Evolutionary conservation across 331 rosid genomes (phyloP), one percentile per base, ranked within the genome.

Genomic region (Pyrus hybrid): DNA sequence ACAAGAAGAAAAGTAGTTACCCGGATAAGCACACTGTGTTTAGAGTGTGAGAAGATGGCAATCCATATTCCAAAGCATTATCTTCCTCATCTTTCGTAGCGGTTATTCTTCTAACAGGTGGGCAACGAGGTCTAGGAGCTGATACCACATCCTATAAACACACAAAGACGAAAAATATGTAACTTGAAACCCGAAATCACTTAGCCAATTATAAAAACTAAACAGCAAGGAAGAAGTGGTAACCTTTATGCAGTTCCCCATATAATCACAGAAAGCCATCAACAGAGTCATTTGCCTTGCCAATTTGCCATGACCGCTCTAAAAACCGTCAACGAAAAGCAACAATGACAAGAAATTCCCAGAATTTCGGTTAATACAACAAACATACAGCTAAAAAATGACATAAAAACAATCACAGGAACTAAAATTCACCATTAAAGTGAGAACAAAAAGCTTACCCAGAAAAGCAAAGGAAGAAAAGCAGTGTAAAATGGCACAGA

Each of bases 401-500:
- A 66, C 22, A 72, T 61, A 49, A 63, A 60, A 29, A 9, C 62
- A 47, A 45, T 28, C 30, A 18, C 7, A 45, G 13, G 4, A 20
- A 61, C 3, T 3, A 49, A 21, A 51, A 37, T 30, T 29, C 47
- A 68, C 11, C 58, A 62, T 25, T 73, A 35, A 25, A 67, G 74
- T 26, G 71, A 72, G 61, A 69, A 51, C 8, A 51, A 14, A 41
- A 56, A 30, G 53, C 86, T 33, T 82, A 95, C 99, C 99, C 98
- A 95, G 83, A 92, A 95, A 22, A 95, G 82, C 73, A 95, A 79
- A 82, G 99, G 99, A 67, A 95, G 97, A 88, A 95, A 92, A 60
- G 93, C 98, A 71, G 99, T 95, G 89, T 95, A 95, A 72, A 95
- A 95, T 25, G 99, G 91, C 72, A 92, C 98, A 61, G 99, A 95